phyloP scores from a whole-genome alignment of 352 stramenopile species.

The Globisporangium rhizosaccharum region DNA sequence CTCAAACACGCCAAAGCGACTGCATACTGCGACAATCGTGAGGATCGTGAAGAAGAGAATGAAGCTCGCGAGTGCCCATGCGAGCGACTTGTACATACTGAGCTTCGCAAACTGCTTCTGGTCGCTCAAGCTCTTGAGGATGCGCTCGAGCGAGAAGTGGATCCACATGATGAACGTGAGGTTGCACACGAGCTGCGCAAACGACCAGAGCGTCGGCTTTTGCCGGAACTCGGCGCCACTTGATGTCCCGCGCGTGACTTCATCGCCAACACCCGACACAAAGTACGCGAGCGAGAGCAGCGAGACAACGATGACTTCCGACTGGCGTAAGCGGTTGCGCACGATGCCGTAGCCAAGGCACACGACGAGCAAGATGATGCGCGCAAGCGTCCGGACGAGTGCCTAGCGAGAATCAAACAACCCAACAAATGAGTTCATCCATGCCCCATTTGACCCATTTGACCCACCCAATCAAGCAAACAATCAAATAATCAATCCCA shows the following conservation, averaged over 20 bases:
- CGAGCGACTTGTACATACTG: constrained; percentile 83
- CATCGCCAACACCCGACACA: constrained; percentile 61
- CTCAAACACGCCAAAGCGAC: constrained; percentile 79
- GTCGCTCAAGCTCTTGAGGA: constrained; percentile 71
- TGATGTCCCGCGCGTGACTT: constrained; percentile 73
- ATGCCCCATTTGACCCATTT: too few species aligned
- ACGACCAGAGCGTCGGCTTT: constrained; percentile 78
- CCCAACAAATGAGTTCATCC: background rate
- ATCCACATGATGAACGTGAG: constrained; percentile 90
- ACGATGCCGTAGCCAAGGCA: constrained; percentile 91
- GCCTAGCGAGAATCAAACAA: constrained; percentile 24
- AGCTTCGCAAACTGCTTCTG: constrained; percentile 90
- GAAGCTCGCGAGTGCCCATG: constrained; percentile 75
- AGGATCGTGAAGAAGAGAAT: constrained; percentile 87
- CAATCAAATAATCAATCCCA: constrained; percentile 7
- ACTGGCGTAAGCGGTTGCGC: constrained; percentile 38
- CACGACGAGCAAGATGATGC: constrained; percentile 80
- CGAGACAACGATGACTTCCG: constrained; percentile 51
- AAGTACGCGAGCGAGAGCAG: constrained; percentile 76
- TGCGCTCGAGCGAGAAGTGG: constrained; percentile 81
- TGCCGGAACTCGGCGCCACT: constrained; percentile 75
- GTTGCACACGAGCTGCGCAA: constrained; percentile 84
- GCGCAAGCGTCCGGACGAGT: constrained; percentile 78
- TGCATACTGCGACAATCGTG: constrained; percentile 78
- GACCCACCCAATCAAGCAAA: background rate